Percentiles rank a stretch among this genome's conserved stretches.
phyloP scores from a whole-genome alignment of 2,329 filamentous ascomycete species.

The Fusarium nanum region DNA sequence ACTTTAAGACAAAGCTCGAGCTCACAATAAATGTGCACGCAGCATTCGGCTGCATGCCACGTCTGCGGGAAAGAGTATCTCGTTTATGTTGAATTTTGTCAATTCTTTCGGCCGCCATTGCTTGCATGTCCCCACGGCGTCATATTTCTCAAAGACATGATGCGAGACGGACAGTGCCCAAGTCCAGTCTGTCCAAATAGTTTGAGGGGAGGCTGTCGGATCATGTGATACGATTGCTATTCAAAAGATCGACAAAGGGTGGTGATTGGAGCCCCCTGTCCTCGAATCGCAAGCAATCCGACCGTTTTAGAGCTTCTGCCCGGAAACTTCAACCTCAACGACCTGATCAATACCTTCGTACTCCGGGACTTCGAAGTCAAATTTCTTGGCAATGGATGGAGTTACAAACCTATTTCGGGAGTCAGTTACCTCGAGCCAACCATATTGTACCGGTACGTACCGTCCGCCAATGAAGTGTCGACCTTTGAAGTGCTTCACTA shows the following conservation, averaged over 20 bases:
- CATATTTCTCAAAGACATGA: conserved; percentile 54
- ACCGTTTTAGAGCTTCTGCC: conserved; percentile 63
- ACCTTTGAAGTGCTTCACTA: conserved; percentile 85
- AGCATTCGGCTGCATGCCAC: conserved; percentile 67
- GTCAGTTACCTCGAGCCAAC: conserved; percentile 29
- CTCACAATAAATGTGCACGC: conserved; percentile 68
- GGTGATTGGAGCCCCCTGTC: conserved; percentile 12
- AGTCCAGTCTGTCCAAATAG: conserved; percentile 70
- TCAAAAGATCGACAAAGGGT: conserved; percentile 17
- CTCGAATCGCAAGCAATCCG: conserved; percentile 5
- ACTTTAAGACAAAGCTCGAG: conserved; percentile 36
- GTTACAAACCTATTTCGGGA: conserved; percentile 75
- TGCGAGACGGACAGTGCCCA: conserved; percentile 67
- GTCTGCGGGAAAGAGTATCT: conserved; percentile 70
- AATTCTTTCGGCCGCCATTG: conserved; percentile 61
- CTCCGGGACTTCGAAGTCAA: conserved; percentile 81
- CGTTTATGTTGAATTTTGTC: conserved; percentile 68
- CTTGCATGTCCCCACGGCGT: conserved; percentile 61
- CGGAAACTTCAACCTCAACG: conserved; percentile 73
- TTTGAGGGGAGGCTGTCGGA: conserved; percentile 64
- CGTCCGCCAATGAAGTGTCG: conserved; percentile 92
- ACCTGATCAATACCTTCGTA: conserved; percentile 92
- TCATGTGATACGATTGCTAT: conserved; percentile 58
- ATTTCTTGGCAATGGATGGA: conserved; percentile 82
- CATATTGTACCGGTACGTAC: conserved; percentile 56